Conservation (phyloP, 345 rosid species). For the Moricandia arvensis region DNA sequence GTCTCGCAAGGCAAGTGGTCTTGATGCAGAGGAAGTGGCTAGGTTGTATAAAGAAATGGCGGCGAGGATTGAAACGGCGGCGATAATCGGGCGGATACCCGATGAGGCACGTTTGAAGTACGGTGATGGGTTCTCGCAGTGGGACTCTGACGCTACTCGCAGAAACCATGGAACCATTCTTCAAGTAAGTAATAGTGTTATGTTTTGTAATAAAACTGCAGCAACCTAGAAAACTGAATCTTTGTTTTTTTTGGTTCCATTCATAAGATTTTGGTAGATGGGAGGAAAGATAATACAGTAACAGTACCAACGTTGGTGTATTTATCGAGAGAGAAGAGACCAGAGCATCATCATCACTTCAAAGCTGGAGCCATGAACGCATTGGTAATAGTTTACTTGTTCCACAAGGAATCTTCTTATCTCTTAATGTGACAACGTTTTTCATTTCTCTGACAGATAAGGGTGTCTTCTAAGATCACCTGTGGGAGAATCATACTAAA, state of each 20-base stretch:
- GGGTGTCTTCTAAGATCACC: slow-evolving; percentile 66
- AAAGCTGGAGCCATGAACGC: neutral
- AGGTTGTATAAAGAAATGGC: neutral
- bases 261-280: neutral
- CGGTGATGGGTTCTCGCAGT: neutral
- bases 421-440: neutral
- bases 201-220: neutral
- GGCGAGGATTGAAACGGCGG: neutral
- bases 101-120: neutral
- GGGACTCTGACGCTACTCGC: neutral
- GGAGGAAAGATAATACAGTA: neutral
- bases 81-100: neutral
- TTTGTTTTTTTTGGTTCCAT: neutral
- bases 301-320: neutral
- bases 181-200: neutral
- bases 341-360: neutral
- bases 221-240: neutral
- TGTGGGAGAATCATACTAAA: slow-evolving; percentile 58
- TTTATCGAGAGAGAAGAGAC: neutral
- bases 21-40: neutral
- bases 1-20: neutral
- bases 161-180: neutral
- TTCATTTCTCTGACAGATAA: slow-evolving; percentile 42
- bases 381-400: neutral
- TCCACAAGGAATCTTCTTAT: neutral